These are phyloP conservation scores for Ascochyta fabae DNA, from an alignment of 2,329 filamentous ascomycete species.

Conservation along the genomic window DNA sequence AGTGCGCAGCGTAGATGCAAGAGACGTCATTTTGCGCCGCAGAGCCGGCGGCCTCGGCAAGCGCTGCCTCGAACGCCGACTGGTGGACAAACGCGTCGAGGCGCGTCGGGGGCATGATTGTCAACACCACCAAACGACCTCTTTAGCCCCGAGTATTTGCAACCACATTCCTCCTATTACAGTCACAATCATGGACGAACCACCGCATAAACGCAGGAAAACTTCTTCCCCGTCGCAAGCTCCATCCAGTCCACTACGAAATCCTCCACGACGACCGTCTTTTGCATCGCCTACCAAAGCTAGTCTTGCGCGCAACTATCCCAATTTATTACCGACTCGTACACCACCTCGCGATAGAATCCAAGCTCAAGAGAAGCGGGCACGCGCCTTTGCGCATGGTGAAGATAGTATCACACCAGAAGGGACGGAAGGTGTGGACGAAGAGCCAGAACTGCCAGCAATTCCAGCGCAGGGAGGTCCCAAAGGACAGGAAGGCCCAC, in stretches of 20 bases:
- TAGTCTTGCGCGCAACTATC: constrained; percentile 49
- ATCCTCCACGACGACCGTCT: constrained; percentile 44
- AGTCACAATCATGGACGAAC: constrained; percentile 37
- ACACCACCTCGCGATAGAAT: neutral
- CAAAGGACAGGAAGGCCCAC: constrained; percentile 28
- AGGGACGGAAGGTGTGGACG: neutral
- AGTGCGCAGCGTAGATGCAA: constrained; percentile 3
- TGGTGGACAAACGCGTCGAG: constrained; percentile 30
- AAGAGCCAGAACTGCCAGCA: constrained; percentile 29
- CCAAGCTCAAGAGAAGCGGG: neutral
- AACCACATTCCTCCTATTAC: neutral
- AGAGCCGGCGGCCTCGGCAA: constrained; percentile 35
- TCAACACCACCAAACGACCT: constrained; percentile 10
- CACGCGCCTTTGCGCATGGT: constrained; percentile 11
- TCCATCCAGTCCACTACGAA: constrained; percentile 35
- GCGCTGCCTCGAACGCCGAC: constrained; percentile 24
- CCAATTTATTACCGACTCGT: constrained; percentile 36
- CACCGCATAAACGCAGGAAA: constrained; percentile 44
- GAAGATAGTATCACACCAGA: constrained; percentile 1
- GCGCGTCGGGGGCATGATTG: constrained; percentile 32
- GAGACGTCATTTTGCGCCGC: constrained; percentile 45
- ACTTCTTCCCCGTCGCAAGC: constrained; percentile 38
- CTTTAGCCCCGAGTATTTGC: neutral
- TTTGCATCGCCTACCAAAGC: constrained; percentile 51
- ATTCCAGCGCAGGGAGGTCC: constrained; percentile 26